phyloP scores from a whole-genome alignment of 257 asterid genomes.

The Voacanga thouarsii region DNA sequence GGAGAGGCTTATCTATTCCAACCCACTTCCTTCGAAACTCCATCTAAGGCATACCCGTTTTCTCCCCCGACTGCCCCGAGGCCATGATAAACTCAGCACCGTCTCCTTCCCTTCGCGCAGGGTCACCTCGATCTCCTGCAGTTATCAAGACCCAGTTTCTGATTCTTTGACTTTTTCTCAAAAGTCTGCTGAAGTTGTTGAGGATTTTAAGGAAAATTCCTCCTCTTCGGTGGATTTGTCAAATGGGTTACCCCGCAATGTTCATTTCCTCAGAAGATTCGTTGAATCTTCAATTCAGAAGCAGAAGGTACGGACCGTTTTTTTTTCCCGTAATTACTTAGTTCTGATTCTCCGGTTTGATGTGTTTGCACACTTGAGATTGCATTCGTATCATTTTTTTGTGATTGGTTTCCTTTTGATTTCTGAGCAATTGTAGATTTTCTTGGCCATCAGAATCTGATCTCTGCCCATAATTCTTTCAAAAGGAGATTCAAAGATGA shows the following conservation, averaged over 20 bases:
- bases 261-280: constrained; percentile 32
- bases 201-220: constrained; percentile 21
- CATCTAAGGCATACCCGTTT: constrained; percentile 30
- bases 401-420: not conserved
- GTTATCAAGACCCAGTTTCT: constrained; percentile 23
- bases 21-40: constrained; percentile 46
- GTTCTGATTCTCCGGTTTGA: not conserved
- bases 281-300: constrained; percentile 26
- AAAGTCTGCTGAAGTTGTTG: not conserved
- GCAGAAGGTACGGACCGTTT: constrained; percentile 40
- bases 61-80: constrained; percentile 41
- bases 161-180: constrained; percentile 19
- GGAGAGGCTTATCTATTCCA: constrained; percentile 70
- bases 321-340: not conserved
- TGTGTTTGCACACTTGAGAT: not conserved
- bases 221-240: constrained; percentile 25
- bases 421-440: not conserved
- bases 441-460: not conserved
- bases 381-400: not conserved
- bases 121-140: constrained; percentile 36
- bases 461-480: not conserved
- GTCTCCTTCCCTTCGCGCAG: constrained; percentile 24
- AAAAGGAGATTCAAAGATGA: no score
- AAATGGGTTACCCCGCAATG: constrained; percentile 33
- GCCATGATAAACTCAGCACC: constrained; percentile 23